Base-by-base conservation (phyloP, 139 green algal species). In the Coelastrella sp. region DNA sequence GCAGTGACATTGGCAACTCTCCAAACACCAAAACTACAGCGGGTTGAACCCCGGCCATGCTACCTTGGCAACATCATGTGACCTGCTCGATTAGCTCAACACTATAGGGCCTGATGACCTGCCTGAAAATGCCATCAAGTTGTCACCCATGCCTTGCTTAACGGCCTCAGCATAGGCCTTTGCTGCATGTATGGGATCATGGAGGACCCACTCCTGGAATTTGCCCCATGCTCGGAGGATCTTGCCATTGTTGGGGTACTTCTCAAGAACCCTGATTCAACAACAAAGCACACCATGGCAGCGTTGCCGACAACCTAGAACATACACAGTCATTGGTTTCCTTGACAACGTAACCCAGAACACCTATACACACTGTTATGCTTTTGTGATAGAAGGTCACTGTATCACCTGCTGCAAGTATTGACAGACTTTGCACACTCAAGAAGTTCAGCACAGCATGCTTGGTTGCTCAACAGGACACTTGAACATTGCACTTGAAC, bases 121-220 rank as follows among this genome's bases (percentile, higher is more conserved):
- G 34, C 75, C 37, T 82, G 51, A 38, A 17, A 86, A 35, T 23
- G 51, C 68, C 11, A 86, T 30, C 80, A 86, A 5, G 48, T 64
- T 86, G 45, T 86, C 80, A 9, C 34, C n/a, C 2, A 63, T 41
- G 34, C 80, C 80, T 8, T 37, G 67, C 67, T 80, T 79, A 8
- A 86, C 60, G 15, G 80, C 80, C 48, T 86, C 80, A 37, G 45
- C 66, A 27, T 86, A 86, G 9, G 27, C 74, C 62, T 79, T 76
- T 8, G 53, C 64, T 23, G 88, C 88, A 2, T 66, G 72, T 75
- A 79, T 83, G 2, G 86, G 83, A 67, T 89, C 84, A 50, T 90
- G 88, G 67, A 86, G 78, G 34, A 88, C 69, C 11, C 76, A 84
- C 51, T 90, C 88, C 32, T 87, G 79, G 51, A 90, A 91, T 4